Evolutionary conservation across 208 protist genomes (phyloP).

Genomic region (Wallacemonas rigidus): DNA sequence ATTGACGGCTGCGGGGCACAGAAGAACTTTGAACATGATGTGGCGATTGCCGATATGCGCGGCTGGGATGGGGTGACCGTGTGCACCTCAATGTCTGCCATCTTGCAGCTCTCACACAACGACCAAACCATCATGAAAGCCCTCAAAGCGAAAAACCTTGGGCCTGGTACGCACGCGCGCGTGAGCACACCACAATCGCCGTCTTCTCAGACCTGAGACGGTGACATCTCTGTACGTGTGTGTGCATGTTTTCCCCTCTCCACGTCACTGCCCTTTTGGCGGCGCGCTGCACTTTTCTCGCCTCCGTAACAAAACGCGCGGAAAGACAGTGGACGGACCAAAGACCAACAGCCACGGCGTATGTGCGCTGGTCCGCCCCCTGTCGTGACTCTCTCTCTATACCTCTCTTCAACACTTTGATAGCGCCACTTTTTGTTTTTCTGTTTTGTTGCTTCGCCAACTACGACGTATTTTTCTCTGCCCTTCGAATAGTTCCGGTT

Average conservation of each 20-base stretch:
- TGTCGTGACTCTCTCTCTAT: too few relatives aligned
- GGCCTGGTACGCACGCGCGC: background rate
- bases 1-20: conserved; percentile 55
- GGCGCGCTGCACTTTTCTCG: too few relatives aligned
- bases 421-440: background rate
- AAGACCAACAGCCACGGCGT: too few relatives aligned
- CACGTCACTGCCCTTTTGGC: too few relatives aligned
- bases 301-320: too few relatives aligned
- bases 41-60: conserved; percentile 36
- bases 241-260: too few relatives aligned
- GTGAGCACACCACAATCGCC: background rate
- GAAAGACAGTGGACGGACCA: too few relatives aligned
- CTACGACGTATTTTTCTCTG: background rate
- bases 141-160: conserved; percentile 15
- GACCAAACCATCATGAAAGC: conserved; percentile 29
- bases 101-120: conserved; percentile 42
- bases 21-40: conserved; percentile 26
- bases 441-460: background rate
- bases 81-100: conserved; percentile 25
- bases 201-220: background rate
- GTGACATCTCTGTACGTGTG: background rate
- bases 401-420: too few relatives aligned
- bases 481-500: background rate
- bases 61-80: conserved; percentile 46
- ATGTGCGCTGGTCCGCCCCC: too few relatives aligned